Evolutionary conservation across 2,329 filamentous ascomycete species (phyloP), one percentile per base, ranked within the genome.

Genomic region (Phyllosticta citribraziliensis): DNA sequence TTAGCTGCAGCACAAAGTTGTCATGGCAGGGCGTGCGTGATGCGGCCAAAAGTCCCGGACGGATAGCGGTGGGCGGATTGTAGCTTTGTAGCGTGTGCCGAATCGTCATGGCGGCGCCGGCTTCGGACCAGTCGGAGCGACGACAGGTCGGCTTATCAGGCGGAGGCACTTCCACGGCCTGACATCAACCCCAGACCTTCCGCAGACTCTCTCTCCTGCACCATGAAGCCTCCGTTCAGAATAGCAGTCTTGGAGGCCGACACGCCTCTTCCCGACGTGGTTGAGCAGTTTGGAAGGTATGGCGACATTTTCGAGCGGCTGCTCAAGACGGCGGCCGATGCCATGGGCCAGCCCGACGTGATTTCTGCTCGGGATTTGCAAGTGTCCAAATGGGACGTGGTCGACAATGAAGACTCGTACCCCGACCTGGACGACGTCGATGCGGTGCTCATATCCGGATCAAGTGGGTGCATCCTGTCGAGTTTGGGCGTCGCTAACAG

Each of bases 231-330:
- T 5, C 70, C 73, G 30, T 76, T 93, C 66, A 87, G 89, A 61
- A 87, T 97, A 74, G 91, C 92, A 55, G 82, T 97, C 67, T 85
- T 97, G 66, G 90, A 96, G 79, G 88, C 89, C 78, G 93, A 96
- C 75, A 88, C 84, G 1, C 91, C 91, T 1, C 79, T 88, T 56
- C 82, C 84, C 1, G 74, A 81, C 52, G 83, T 87, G 47, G 77
- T 82, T 60, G 80, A 80, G 60, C 84, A 84, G 68, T 91, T 88
- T 74, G 83, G 84, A 57, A 80, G 81, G 63, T 97, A 96, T 75
- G 84, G 85, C 64, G 86, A 84, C 64, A 82, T 81, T 52, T 79
- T 86, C 67, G 76, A 78, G 63, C 75, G 75, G 19, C 74, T 80
- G 51, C 77, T 84, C 5, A 71, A 79, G 61, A 76, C 75, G n/a